Base-by-base conservation (phyloP, 768 basidiomycete species). In the Dioszegia aurantiaca region DNA sequence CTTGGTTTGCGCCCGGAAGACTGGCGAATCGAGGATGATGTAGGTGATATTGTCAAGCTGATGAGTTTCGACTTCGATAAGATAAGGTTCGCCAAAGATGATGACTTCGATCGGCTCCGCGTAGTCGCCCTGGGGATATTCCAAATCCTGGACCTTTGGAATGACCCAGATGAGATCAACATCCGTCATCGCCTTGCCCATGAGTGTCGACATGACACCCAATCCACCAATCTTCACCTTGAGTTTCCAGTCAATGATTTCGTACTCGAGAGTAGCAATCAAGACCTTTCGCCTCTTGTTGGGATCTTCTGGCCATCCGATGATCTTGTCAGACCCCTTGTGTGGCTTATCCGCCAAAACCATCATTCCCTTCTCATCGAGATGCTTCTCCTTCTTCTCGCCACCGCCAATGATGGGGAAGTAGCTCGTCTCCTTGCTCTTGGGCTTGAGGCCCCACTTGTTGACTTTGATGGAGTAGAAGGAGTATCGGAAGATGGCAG, bases 121-220 rank as follows among this genome's bases (percentile, higher is more conserved):
- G 41, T 88, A 89, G 0, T 94, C 91, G 23, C 91, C 92, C 39
- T 85, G 82, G 28, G 92, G 92, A 70, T 95, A 95, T 47, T 93
- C 91, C 12, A 95, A 63, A 69, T 94, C 92, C 78, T 91, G 91
- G 66, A 95, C 92, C 73, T 95, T 95, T 43, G 92, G 92, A 17
- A 93, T 73, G 47, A 95, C 86, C 92, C 92, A 95, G 56, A 95
- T 80, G 43, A 95, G 80, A 74, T 94, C 92, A 53, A 94, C 92
- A 72, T 95, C 92, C 45, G 88, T 89, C 92, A 95, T 95, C 4
- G 92, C 91, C 77, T 94, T 95, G 63, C 92, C 92, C 92, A 95
- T 95, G 33, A 95, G 80, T 77, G 87, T 87, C 2, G 92, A 94
- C 92, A 95, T 95, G 79, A 94, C 92, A 81, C 92, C 92, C 19